phyloP scores from a whole-genome alignment of 352 stramenopile genomes.

The Globisporangium spiculum region DNA sequence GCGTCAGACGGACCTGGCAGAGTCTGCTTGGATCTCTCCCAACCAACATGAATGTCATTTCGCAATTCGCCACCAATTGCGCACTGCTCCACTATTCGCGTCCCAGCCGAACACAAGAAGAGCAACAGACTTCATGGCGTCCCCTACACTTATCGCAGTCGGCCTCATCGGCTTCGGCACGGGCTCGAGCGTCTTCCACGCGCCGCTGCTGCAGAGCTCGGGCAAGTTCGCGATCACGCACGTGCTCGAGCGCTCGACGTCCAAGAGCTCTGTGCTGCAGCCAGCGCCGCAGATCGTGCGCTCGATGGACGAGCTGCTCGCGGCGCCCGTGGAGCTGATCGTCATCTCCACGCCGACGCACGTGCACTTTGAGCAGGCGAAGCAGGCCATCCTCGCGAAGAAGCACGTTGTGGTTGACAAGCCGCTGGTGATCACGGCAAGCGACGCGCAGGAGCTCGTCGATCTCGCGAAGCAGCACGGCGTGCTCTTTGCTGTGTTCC shows the following conservation, averaged over 20 bases:
- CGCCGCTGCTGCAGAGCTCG: conserved; percentile 59
- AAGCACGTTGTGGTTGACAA: conserved; percentile 80
- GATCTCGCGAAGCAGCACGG: conserved; percentile 39
- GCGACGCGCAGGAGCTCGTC: conserved; percentile 51
- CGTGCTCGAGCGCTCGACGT: conserved; percentile 69
- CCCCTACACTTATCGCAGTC: conserved; percentile 34
- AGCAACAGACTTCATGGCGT: not conserved
- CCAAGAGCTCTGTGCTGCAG: conserved; percentile 47
- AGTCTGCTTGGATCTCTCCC: not conserved
- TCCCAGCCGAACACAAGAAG: not conserved
- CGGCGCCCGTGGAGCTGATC: conserved; percentile 52
- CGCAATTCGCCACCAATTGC: conserved; percentile 1
- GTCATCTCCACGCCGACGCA: conserved; percentile 74
- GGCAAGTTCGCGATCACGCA: conserved; percentile 68
- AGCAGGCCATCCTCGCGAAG: conserved; percentile 63
- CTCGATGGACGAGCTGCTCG: conserved; percentile 68
- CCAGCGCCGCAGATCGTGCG: conserved; percentile 58
- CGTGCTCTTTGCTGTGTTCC: conserved; percentile 73
- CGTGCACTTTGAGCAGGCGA: conserved; percentile 74
- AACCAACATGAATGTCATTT: conserved; percentile 2
- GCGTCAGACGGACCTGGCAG: not conserved
- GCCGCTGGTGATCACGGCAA: conserved; percentile 55
- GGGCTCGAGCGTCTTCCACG: conserved; percentile 72
- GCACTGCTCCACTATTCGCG: not conserved
- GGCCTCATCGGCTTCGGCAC: conserved; percentile 74